A percentile compares a stretch with the other conserved stretches of the same genome.
phyloP scores from a whole-genome alignment of 345 rosid species.

The Citropsis articulata region DNA sequence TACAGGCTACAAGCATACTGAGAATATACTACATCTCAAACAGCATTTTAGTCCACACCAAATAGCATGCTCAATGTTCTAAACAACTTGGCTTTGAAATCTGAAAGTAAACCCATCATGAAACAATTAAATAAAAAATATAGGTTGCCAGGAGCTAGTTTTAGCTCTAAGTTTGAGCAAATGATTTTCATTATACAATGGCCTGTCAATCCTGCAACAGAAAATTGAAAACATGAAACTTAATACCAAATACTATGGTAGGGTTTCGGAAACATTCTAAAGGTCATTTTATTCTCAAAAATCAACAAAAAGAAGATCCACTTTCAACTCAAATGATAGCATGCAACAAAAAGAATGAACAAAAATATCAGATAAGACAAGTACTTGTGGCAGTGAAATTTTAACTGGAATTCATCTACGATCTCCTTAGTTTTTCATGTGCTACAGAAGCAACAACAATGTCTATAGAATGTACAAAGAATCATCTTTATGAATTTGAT shows the following conservation, averaged over 20 bases:
- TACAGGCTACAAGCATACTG: neutral
- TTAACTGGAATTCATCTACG: neutral
- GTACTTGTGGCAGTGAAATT: neutral
- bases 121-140: neutral
- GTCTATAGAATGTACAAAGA: neutral
- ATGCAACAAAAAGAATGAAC: neutral
- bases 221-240: neutral
- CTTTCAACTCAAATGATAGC: neutral
- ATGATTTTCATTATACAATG: neutral
- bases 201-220: neutral
- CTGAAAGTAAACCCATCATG: neutral
- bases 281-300: neutral
- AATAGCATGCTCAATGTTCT: neutral
- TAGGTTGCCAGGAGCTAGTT: neutral
- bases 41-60: neutral
- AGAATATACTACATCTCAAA: neutral
- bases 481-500: neutral
- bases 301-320: neutral
- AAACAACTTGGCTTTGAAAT: neutral
- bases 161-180: neutral
- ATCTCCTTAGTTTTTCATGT: neutral
- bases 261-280: neutral
- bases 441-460: neutral
- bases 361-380: neutral
- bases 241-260: neutral